Percentiles rank a stretch among this genome's conserved stretches.
Conservation (phyloP, 139 green algal species). For the Coccomyxa sp. region DNA sequence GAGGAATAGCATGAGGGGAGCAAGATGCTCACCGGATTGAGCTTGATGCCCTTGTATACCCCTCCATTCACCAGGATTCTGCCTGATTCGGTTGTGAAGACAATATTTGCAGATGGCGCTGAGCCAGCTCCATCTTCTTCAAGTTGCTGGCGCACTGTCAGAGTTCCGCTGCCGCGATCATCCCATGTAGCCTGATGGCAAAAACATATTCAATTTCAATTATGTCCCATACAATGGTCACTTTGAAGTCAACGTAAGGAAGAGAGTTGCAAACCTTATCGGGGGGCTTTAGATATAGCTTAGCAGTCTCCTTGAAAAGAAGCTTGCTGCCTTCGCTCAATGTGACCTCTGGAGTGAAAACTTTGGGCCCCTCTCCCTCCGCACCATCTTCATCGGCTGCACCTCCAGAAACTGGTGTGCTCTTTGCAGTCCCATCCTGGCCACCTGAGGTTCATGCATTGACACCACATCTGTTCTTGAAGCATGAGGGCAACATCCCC, state of each 20-base stretch:
- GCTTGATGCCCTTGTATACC: background rate
- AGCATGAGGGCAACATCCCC: too few species aligned
- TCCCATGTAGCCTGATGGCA: background rate
- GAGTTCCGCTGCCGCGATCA: background rate
- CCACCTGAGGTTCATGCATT: too few species aligned
- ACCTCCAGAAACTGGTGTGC: background rate
- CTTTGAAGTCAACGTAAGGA: too few species aligned
- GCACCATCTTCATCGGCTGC: background rate
- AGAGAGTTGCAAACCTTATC: too few species aligned
- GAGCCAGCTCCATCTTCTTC: background rate
- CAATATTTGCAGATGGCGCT: background rate
- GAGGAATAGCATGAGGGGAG: background rate
- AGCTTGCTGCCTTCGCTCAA: background rate
- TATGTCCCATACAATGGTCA: too few species aligned
- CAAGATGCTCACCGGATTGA: background rate
- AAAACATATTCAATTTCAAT: too few species aligned
- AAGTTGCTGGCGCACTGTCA: background rate
- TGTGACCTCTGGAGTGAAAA: background rate
- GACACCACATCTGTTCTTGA: too few species aligned
- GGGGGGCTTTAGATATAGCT: background rate
- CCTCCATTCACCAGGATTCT: background rate
- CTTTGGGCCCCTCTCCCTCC: conserved; percentile 1
- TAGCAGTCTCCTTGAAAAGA: background rate
- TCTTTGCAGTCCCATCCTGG: too few species aligned
- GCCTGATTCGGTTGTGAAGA: background rate